Evolutionary conservation across 371 early-diverging fungal genomes (phyloP).

Genomic region (Rozella allomycis): DNA sequence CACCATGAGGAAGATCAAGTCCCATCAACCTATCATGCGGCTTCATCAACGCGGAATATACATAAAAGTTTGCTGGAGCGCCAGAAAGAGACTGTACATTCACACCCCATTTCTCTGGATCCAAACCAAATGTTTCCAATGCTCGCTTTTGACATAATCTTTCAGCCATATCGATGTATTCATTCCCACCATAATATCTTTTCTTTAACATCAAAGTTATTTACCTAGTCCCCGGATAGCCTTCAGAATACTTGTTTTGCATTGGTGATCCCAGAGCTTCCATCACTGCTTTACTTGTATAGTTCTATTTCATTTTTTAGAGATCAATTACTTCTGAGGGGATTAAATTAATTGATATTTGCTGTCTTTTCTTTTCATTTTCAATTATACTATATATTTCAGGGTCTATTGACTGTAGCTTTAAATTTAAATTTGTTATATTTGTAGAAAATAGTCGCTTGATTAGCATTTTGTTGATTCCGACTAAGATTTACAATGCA

Average conservation of each 20-base stretch:
- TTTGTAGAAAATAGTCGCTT: too few relatives aligned
- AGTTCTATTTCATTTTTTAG: slow-evolving; percentile 45
- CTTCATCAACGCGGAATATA: slow-evolving; percentile 83
- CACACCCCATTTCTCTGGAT: slow-evolving; percentile 87
- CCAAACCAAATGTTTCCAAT: slow-evolving; percentile 70
- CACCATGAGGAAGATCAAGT: slow-evolving; percentile 93
- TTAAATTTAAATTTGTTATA: not conserved
- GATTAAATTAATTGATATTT: slow-evolving; percentile 77
- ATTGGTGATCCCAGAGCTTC: slow-evolving; percentile 88
- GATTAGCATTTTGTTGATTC: too few relatives aligned
- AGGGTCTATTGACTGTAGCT: slow-evolving; percentile 37
- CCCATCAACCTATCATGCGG: slow-evolving; percentile 99
- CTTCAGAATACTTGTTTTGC: slow-evolving; percentile 99
- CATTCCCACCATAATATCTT: slow-evolving; percentile 97
- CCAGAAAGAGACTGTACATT: slow-evolving; percentile 96
- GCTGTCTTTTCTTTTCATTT: slow-evolving; percentile 86
- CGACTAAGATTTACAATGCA: too few relatives aligned
- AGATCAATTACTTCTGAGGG: slow-evolving; percentile 60
- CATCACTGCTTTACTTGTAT: slow-evolving; percentile 89
- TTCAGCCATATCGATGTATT: slow-evolving; percentile 92
- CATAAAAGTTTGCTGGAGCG: slow-evolving; percentile 92
- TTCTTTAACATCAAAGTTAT: slow-evolving; percentile 26
- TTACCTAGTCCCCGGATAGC: slow-evolving; percentile 86
- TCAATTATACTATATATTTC: slow-evolving; percentile 87
- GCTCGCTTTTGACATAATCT: slow-evolving; percentile 86